These are phyloP conservation scores for Syncephalis plumigaleata DNA, from an alignment of 371 early-diverging fungal species.

Conservation along the genomic window DNA sequence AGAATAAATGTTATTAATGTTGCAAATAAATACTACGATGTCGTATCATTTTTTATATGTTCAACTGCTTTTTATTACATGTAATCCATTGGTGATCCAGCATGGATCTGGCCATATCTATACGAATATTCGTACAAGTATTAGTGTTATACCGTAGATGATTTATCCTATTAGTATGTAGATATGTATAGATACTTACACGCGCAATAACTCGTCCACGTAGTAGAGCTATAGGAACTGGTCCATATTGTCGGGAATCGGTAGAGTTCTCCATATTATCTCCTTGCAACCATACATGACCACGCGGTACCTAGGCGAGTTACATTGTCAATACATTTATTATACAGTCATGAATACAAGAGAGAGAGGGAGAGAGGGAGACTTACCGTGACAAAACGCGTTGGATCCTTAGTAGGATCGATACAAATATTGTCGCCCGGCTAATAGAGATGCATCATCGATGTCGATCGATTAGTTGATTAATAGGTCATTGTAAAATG, in stretches of 20 bases:
- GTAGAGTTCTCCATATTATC: constrained; percentile 70
- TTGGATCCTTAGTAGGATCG: constrained; percentile 38
- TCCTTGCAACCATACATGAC: constrained; percentile 55
- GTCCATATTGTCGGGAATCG: constrained; percentile 69
- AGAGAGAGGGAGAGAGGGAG: not conserved
- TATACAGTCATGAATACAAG: not conserved
- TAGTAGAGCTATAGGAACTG: constrained; percentile 63
- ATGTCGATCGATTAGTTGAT: too few relatives aligned
- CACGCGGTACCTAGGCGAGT: constrained; percentile 43
- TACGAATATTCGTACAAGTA: too few relatives aligned
- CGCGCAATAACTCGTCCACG: constrained; percentile 53
- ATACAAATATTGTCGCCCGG: constrained; percentile 49
- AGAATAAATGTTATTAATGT: too few relatives aligned
- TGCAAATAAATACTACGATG: too few relatives aligned
- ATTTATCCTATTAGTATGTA: too few relatives aligned
- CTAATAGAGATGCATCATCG: constrained; percentile 17
- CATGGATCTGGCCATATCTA: constrained; percentile 8
- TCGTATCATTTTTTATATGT: too few relatives aligned
- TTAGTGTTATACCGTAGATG: too few relatives aligned
- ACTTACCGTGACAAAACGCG: constrained; percentile 29
- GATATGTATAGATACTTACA: constrained; percentile 17
- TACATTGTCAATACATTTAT: too few relatives aligned
- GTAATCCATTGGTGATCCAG: constrained; percentile 8
- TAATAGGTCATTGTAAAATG: not conserved
- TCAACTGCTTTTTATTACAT: constrained; percentile 1